Base-by-base conservation (phyloP, 140 eudicot genomes). In the Stevia rebaudiana region DNA sequence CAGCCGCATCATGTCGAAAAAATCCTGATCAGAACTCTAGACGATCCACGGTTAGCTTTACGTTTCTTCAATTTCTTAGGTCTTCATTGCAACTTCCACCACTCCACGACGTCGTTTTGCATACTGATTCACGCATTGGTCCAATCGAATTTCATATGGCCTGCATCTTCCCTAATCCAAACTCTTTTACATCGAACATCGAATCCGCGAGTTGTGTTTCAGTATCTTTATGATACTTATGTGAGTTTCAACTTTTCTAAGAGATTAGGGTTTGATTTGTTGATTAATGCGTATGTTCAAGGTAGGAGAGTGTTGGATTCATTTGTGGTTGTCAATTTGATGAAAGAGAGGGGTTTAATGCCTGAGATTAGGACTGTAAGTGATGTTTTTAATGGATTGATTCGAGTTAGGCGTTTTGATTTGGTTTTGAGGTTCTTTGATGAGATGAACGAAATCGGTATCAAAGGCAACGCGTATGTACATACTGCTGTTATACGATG, bases 61-160 rank as follows among this genome's bases (percentile, higher is more conserved):
- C 89, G 98, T 39, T 88, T 92, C 81, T 92, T 92, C 82, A 92
- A 92, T 67, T 88, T 70, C 73, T 62, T 92, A 50, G 98, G 98
- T 51, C 85, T 88, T 0, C 98, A 92, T 73, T 64, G 19, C 31
- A 81, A 85, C 56, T 92, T 92, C 56, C 42, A 23, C 42, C 98
- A 92, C 74, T 87, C 96, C 5, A 77, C 87, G 53, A 41, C 83
- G 67, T 92, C 98, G 67, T 92, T 92, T 68, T 92, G 92, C 72
- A 77, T 88, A 23, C 74, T 92, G 11, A 65, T 88, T 4, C 98
- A 92, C 76, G 76, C 96, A 8, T 72, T 92, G 6, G 84, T 61
- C 35, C 80, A 77, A 19, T 73, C 79, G 35, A 72, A 69, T 17
- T 82, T 83, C 43, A 19, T 74, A 61, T 92, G 96, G 96, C 98